Evolutionary conservation across 148 eudicot species (phyloP).

Genomic region (Fagopyrum esculentum): DNA sequence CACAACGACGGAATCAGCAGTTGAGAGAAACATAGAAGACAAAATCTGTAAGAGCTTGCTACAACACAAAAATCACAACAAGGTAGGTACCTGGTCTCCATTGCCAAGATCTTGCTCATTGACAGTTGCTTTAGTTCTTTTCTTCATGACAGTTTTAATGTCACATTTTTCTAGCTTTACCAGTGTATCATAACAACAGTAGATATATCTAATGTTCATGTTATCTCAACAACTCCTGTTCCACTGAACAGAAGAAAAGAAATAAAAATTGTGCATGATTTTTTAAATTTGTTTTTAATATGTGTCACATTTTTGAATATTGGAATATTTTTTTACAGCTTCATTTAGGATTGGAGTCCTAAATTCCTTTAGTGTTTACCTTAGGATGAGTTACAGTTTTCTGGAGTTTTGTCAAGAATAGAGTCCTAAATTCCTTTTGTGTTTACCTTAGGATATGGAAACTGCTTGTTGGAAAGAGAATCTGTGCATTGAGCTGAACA

Average conservation of each 20-base stretch:
- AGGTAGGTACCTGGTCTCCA: conserved; percentile 67
- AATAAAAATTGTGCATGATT: background rate
- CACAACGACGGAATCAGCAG: conserved; percentile 33
- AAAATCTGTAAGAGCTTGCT: conserved; percentile 20
- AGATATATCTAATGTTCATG: background rate
- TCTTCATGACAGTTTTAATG: conserved; percentile 20
- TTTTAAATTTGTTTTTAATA: background rate
- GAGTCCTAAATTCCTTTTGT: conserved; percentile 22
- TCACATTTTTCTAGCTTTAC: conserved; percentile 1
- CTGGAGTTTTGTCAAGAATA: background rate
- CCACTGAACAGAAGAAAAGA: conserved; percentile 2
- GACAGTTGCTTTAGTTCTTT: conserved; percentile 33
- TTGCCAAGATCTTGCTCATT: conserved; percentile 35
- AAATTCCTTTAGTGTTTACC: background rate
- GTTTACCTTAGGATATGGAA: conserved; percentile 36
- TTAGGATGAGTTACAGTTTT: conserved; percentile 6
- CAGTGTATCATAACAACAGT: background rate
- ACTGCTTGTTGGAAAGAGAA: conserved; percentile 57
- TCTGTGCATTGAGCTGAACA: conserved; percentile 46
- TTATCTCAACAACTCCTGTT: background rate
- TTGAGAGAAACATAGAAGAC: conserved; percentile 20
- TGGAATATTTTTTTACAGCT: background rate
- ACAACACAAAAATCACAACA: conserved; percentile 25
- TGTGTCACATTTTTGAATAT: background rate
- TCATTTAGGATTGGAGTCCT: background rate